Base-by-base conservation (phyloP, 2,329 filamentous ascomycete species). In the Emergomyces pasteurianus region DNA sequence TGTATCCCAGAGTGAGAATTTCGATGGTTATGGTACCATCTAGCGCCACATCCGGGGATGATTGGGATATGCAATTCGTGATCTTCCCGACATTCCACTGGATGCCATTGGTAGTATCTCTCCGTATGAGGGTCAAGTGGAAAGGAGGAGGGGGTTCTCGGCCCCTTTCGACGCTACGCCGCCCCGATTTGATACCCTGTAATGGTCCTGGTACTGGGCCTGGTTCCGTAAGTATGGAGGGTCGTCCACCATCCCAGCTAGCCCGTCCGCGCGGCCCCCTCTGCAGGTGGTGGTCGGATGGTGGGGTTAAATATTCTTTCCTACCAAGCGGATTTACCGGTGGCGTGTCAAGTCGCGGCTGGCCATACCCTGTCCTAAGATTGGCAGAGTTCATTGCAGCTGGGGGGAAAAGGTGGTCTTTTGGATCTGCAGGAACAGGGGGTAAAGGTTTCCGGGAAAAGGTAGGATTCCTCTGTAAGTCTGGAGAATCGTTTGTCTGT, bases 51-150 rank as follows among this genome's bases (percentile, higher is more conserved):
- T 63, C 60, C 18, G 38, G 23, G 8, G 54, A 57, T 3, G 62
- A 54, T 46, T 47, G 23, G 65, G 53, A 50, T 54, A 62, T 23
- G 47, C 46, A 57, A 42, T 72, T 75, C 49, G 79, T 80, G 56
- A 90, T 80, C 60, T 80, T 84, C 26, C 85, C 88, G 14, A 91
- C 81, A 68, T 91, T 91, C 87, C 87, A 90, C 71, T 91, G 88
- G 60, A 79, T 79, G 8, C 84, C 84, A 9, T 85, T 83, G 26
- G 81, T 78, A 0, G 86, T 86, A 69, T 91, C 86, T 64, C 88
- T 83, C n/a, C 88, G 85, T 67, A 91, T 90, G 16, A 92, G 72
- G 0, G 84, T 86, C 53, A 79, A 71, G 60, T 71, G 70, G 58
- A 76, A 76, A 34, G 64, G 64, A 59, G 38, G 60, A 52, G 26